A percentile compares a stretch with the other conserved stretches of the same genome.
These are phyloP conservation scores for Diplodia sapinea DNA, from an alignment of 2,329 filamentous ascomycete species.

Conservation along the genomic window DNA sequence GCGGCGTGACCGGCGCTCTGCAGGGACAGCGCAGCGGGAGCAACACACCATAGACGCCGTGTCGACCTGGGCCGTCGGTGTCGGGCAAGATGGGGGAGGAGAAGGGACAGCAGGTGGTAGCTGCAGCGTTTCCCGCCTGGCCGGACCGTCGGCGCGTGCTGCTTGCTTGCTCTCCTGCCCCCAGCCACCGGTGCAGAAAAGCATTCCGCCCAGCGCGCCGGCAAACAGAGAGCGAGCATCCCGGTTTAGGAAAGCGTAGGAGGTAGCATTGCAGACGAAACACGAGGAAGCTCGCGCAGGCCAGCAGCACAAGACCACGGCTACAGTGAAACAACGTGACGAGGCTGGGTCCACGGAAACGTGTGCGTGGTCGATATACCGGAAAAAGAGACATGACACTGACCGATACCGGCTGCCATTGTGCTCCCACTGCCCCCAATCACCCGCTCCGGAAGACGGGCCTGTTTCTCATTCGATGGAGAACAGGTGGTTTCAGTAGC, in stretches of 20 bases:
- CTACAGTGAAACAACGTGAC: background rate
- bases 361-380: background rate
- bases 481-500: background rate
- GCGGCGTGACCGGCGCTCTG: background rate
- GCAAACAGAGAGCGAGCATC: background rate
- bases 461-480: background rate
- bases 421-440: background rate
- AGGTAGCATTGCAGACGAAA: constrained; percentile 29
- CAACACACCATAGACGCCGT: background rate
- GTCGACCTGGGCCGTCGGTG: background rate
- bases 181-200: constrained; percentile 13
- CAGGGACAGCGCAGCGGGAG: constrained; percentile 17
- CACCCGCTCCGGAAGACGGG: background rate
- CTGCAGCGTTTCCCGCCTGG: background rate
- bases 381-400: background rate
- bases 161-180: background rate
- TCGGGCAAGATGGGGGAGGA: background rate
- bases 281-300: constrained; percentile 6
- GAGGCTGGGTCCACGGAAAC: background rate
- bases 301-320: background rate
- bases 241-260: background rate
- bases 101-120: background rate
- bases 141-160: background rate
- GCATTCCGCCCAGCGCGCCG: background rate
- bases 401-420: background rate